phyloP scores from a whole-genome alignment of 345 rosid species.

The Erucastrum elatum region DNA sequence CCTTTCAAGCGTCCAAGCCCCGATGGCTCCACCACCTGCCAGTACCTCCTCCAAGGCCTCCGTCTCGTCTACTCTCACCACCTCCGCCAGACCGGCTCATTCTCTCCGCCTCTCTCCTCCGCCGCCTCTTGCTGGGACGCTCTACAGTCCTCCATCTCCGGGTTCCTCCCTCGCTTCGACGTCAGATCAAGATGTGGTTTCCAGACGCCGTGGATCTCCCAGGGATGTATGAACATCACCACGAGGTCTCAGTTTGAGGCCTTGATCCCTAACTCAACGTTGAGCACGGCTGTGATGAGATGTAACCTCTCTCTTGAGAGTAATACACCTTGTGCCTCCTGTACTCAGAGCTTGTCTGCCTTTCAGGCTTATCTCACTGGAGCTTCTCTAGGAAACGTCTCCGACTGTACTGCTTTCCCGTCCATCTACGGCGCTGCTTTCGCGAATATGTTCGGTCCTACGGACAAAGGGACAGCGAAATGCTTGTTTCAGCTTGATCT shows the following conservation, averaged over 20 bases:
- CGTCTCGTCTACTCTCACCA: constrained; percentile 64
- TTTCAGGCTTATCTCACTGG: constrained; percentile 54
- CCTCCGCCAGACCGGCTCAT: constrained; percentile 54
- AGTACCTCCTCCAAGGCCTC: constrained; percentile 66
- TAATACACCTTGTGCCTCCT: constrained; percentile 76
- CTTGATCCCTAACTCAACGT: constrained; percentile 38
- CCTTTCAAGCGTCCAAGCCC: constrained; percentile 41
- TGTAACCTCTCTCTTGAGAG: constrained; percentile 70
- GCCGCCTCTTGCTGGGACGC: constrained; percentile 72
- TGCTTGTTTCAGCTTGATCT: constrained; percentile 65
- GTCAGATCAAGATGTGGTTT: constrained; percentile 67
- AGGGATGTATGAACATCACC: constrained; percentile 76
- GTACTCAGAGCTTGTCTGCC: constrained; percentile 53
- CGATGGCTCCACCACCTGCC: constrained; percentile 46
- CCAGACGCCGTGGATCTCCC: constrained; percentile 69
- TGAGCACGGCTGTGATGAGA: constrained; percentile 33
- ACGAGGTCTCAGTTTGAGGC: constrained; percentile 60
- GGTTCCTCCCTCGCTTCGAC: constrained; percentile 44
- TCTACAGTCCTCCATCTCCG: constrained; percentile 47
- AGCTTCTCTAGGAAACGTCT: constrained; percentile 56
- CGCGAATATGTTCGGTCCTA: constrained; percentile 62
- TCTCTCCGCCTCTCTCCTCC: constrained; percentile 59
- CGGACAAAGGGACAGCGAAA: constrained; percentile 57
- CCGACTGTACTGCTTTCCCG: constrained; percentile 63
- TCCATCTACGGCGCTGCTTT: constrained; percentile 73